Conservation (phyloP, 805 yeast species). For the Yamadazyma olivae region DNA sequence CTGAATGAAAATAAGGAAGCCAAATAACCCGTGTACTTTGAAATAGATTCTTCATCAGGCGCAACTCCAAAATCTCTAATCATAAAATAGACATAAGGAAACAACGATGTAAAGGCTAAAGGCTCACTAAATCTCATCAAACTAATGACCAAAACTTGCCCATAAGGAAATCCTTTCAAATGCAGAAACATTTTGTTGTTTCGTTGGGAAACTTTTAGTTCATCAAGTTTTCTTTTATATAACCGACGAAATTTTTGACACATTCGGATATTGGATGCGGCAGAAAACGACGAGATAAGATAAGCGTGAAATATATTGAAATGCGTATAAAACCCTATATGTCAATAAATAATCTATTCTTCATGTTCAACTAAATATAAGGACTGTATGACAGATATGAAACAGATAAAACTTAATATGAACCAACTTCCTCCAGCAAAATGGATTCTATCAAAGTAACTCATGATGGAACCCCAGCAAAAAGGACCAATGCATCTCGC, state of each 20-base stretch:
- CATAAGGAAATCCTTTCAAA: too few relatives aligned
- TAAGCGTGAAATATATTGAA: too few relatives aligned
- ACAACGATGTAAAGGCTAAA: constrained; percentile 5
- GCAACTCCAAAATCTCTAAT: constrained; percentile 5
- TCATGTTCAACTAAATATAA: constrained; percentile 9
- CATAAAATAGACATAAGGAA: constrained; percentile 5
- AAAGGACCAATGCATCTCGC: constrained; percentile 58
- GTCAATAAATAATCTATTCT: constrained; percentile 1
- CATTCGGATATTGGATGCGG: too few relatives aligned
- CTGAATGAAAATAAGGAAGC: not conserved
- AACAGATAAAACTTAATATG: constrained; percentile 19
- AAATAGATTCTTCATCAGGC: not conserved
- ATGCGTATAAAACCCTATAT: too few relatives aligned
- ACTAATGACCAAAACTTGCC: constrained; percentile 37
- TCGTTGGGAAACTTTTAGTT: too few relatives aligned
- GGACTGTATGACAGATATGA: constrained; percentile 16
- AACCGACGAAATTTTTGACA: too few relatives aligned
- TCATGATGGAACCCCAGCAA: constrained; percentile 46
- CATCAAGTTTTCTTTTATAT: too few relatives aligned
- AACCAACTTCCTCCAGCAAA: constrained; percentile 23
- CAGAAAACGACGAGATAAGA: too few relatives aligned
- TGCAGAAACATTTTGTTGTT: too few relatives aligned
- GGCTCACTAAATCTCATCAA: constrained; percentile 57
- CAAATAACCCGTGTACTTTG: constrained; percentile 3
- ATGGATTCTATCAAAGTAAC: constrained; percentile 20